Conservation (phyloP, 179 eudicot genomes). For the Drosera spatulata region DNA sequence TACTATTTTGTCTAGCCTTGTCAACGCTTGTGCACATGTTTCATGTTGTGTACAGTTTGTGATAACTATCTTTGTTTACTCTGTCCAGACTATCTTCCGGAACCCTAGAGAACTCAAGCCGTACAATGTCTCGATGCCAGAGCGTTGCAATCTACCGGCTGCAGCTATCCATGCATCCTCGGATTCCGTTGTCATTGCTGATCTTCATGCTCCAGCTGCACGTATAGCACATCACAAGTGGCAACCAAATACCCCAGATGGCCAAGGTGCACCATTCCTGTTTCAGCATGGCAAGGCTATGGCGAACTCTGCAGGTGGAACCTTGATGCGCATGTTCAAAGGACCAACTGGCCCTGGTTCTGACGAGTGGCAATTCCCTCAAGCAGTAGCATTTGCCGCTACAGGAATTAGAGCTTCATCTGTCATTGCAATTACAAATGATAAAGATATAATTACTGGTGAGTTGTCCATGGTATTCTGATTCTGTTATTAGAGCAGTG, state of each 20-base stretch:
- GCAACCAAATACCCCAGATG: slow-evolving; percentile 99
- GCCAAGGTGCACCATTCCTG: slow-evolving; percentile 84
- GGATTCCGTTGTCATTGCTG: slow-evolving; percentile 78
- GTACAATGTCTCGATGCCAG: slow-evolving; percentile 63
- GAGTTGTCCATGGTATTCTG: slow-evolving; percentile 1
- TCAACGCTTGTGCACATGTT: background rate
- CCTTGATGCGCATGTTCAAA: slow-evolving; percentile 93
- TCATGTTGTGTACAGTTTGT: background rate
- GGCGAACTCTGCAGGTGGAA: slow-evolving; percentile 53
- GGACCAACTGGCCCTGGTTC: slow-evolving; percentile 44
- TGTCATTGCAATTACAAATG: slow-evolving; percentile 63
- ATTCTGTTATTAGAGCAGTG: background rate
- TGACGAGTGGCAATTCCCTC: slow-evolving; percentile 83
- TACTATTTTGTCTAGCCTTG: background rate
- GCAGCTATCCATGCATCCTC: slow-evolving; percentile 79
- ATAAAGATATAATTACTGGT: slow-evolving; percentile 93
- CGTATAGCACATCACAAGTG: slow-evolving; percentile 92
- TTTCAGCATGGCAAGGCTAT: slow-evolving; percentile 81
- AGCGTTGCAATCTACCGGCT: slow-evolving; percentile 98
- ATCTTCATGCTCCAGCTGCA: slow-evolving; percentile 86
- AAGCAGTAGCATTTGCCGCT: slow-evolving; percentile 77
- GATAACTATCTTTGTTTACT: slow-evolving; percentile 4
- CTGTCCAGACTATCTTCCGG: slow-evolving; percentile 73
- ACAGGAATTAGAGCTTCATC: slow-evolving; percentile 81
- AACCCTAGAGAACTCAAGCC: slow-evolving; percentile 80